These are phyloP conservation scores for Schizopora paradoxa DNA, from an alignment of 1,284 basidiomycete genomes.

Conservation along the genomic window DNA sequence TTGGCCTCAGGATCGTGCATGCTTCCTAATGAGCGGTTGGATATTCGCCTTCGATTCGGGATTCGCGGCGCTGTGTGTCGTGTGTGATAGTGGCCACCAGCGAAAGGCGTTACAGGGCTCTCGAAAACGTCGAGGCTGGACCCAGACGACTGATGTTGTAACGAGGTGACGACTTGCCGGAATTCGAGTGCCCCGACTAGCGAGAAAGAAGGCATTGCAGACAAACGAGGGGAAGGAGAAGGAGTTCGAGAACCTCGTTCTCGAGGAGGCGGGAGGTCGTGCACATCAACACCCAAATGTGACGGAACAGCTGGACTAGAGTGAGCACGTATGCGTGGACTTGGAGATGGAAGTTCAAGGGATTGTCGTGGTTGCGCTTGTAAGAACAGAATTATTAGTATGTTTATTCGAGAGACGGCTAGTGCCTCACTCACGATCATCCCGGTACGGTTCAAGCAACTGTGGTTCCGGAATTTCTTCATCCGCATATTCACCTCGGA, in stretches of 20 bases:
- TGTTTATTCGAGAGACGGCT: slow-evolving; percentile 18
- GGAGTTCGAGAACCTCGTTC: slow-evolving; percentile 36
- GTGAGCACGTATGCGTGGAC: slow-evolving; percentile 11
- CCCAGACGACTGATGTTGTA: slow-evolving; percentile 60
- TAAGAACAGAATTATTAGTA: slow-evolving; percentile 5
- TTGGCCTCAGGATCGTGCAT: slow-evolving; percentile 33
- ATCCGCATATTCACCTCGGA: slow-evolving; percentile 57
- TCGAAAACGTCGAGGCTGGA: slow-evolving; percentile 60
- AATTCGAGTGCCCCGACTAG: slow-evolving; percentile 93
- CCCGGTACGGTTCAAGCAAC: slow-evolving; percentile 44
- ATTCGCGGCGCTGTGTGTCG: slow-evolving; percentile 26
- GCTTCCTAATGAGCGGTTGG: too few species aligned
- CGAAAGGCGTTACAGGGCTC: slow-evolving; percentile 62
- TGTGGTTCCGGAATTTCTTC: slow-evolving; percentile 33
- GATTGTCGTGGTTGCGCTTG: neutral
- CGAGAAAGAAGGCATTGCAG: slow-evolving; percentile 77
- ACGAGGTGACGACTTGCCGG: slow-evolving; percentile 78
- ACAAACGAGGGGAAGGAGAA: slow-evolving; percentile 31
- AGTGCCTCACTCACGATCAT: slow-evolving; percentile 45
- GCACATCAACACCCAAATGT: slow-evolving; percentile 34
- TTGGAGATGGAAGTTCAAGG: slow-evolving; percentile 2
- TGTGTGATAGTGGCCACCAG: slow-evolving; percentile 63
- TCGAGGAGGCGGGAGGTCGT: slow-evolving; percentile 33
- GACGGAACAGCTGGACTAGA: slow-evolving; percentile 23
- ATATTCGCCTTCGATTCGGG: too few species aligned